Evolutionary conservation across 2,329 filamentous ascomycete species (phyloP).

Genomic region (Verticillium albo-atrum): DNA sequence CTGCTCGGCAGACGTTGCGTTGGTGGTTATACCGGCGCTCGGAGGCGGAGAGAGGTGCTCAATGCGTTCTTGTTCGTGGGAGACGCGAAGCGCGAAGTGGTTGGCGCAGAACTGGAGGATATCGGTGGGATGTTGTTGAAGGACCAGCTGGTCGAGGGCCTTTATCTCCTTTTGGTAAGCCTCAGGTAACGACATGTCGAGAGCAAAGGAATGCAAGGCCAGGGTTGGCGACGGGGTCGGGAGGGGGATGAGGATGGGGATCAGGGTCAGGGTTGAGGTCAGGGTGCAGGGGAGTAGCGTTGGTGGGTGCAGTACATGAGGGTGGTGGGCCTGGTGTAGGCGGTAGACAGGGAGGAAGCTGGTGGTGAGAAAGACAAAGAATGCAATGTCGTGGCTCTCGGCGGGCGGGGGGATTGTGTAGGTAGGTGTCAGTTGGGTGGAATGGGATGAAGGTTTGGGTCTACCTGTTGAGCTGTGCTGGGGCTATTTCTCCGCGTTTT

Average conservation of each 20-base stretch:
- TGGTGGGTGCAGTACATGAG: not conserved
- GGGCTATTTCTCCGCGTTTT: not conserved
- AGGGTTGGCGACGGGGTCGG: too few relatives aligned
- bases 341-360: not conserved
- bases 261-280: too few relatives aligned
- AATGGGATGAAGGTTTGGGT: not conserved
- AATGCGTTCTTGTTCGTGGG: not conserved
- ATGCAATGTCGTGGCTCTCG: conserved; percentile 6
- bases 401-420: conserved; percentile 4
- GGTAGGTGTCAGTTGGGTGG: not conserved
- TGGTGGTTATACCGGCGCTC: not conserved
- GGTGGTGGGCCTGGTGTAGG: not conserved
- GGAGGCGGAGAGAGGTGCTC: not conserved
- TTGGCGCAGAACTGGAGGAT: conserved; percentile 68
- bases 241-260: too few relatives aligned
- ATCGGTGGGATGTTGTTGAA: conserved; percentile 55
- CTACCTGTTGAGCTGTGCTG: not conserved
- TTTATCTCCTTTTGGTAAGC: conserved; percentile 60
- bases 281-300: not conserved
- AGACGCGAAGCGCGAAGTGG: conserved; percentile 45
- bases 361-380: conserved; percentile 7
- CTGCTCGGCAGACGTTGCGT: not conserved
- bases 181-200: conserved; percentile 40
- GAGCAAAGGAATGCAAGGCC: not conserved
- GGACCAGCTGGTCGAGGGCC: conserved; percentile 57